Percentiles rank a stretch among this genome's conserved stretches.
These are phyloP conservation scores for Penicillium expansum DNA, from an alignment of 2,329 filamentous ascomycete genomes.

Conservation along the genomic window DNA sequence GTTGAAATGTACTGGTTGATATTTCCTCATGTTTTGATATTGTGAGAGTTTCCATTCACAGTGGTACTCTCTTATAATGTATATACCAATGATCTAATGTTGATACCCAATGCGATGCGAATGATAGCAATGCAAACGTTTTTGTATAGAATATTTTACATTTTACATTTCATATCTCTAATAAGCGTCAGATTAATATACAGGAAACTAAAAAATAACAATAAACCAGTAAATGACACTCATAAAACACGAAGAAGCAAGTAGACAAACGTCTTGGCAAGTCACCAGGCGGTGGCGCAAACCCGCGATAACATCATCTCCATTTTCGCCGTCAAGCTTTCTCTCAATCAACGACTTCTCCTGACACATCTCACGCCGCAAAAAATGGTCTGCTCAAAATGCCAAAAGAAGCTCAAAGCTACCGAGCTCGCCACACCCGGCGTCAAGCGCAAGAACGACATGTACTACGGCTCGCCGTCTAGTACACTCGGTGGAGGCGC, in stretches of 20 bases:
- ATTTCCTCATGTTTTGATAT: neutral
- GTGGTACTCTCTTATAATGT: neutral
- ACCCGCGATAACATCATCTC: slow-evolving; percentile 13
- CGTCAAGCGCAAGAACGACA: slow-evolving; percentile 66
- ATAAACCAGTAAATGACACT: neutral
- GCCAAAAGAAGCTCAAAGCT: slow-evolving; percentile 59
- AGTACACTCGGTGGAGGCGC: slow-evolving; percentile 36
- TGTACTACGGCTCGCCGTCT: slow-evolving; percentile 62
- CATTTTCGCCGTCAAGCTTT: slow-evolving; percentile 4
- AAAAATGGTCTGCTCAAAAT: slow-evolving; percentile 63
- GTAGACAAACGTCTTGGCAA: slow-evolving; percentile 11
- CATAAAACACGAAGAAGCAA: neutral
- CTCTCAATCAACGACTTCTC: neutral
- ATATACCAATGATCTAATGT: neutral
- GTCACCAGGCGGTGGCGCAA: slow-evolving; percentile 17
- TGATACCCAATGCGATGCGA: neutral
- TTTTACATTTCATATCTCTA: neutral
- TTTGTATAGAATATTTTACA: neutral
- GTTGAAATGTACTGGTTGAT: neutral
- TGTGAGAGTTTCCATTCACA: neutral
- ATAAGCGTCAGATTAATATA: accelerated
- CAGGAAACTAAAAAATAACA: neutral
- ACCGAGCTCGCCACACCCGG: slow-evolving; percentile 62
- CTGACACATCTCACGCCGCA: neutral
- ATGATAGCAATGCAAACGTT: neutral